These are phyloP conservation scores for Priceomyces medius DNA, from an alignment of 805 yeast species.

Conservation along the genomic window DNA sequence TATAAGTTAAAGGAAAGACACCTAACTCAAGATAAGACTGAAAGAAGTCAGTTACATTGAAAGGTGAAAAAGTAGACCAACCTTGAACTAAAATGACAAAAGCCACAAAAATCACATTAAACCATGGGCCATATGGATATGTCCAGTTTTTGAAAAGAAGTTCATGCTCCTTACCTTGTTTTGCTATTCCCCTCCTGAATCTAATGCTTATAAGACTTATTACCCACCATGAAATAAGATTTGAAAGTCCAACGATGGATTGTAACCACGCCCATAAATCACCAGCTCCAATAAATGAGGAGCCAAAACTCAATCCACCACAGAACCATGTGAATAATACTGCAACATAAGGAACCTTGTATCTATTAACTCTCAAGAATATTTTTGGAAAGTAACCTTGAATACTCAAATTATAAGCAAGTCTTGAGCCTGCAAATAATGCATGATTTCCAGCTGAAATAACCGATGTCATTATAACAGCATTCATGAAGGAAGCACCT, in stretches of 20 bases:
- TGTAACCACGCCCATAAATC: constrained; percentile 55
- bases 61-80: constrained; percentile 51
- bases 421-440: constrained; percentile 49
- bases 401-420: constrained; percentile 48
- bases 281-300: constrained; percentile 55
- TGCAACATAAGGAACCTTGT: constrained; percentile 49
- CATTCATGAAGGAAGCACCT: constrained; percentile 48
- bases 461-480: constrained; percentile 54
- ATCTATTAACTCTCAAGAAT: constrained; percentile 42
- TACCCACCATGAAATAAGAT: constrained; percentile 50
- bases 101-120: constrained; percentile 40
- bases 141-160: constrained; percentile 48
- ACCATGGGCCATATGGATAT: constrained; percentile 51
- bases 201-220: constrained; percentile 50
- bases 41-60: constrained; percentile 42
- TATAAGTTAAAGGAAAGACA: constrained; percentile 46
- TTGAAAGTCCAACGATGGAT: constrained; percentile 52
- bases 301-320: constrained; percentile 60
- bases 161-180: constrained; percentile 44
- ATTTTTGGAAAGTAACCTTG: constrained; percentile 48
- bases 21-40: constrained; percentile 46
- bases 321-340: constrained; percentile 50
- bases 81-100: constrained; percentile 54
- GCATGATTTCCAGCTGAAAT: constrained; percentile 58
- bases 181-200: constrained; percentile 45